Conservation (phyloP, 345 rosid genomes). For the Citrus cavaleriei region DNA sequence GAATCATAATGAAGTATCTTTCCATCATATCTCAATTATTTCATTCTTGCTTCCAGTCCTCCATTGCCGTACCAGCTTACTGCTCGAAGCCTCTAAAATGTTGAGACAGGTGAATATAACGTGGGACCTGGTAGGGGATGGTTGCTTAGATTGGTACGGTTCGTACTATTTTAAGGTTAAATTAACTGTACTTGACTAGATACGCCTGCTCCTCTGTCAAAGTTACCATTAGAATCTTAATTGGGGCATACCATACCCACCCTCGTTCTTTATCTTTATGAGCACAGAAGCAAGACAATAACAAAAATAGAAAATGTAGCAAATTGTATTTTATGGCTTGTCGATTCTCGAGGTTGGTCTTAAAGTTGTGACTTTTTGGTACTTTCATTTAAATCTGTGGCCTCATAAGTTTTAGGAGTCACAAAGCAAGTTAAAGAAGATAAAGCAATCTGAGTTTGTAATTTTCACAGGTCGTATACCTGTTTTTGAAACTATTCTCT, state of each 20-base stretch:
- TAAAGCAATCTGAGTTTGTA: slow-evolving; percentile 18
- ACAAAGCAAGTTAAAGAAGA: slow-evolving; percentile 30
- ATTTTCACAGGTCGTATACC: slow-evolving; percentile 8
- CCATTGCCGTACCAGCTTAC: neutral
- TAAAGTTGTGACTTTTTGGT: slow-evolving; percentile 27
- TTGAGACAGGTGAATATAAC: neutral
- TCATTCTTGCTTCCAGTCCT: neutral
- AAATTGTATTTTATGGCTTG: slow-evolving; percentile 14
- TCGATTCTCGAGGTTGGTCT: slow-evolving; percentile 41
- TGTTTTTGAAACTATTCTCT: slow-evolving; percentile 14
- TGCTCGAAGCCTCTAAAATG: neutral
- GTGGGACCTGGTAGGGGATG: neutral
- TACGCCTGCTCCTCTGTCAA: slow-evolving; percentile 4
- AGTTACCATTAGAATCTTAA: slow-evolving; percentile 13
- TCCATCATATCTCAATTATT: too few relatives aligned
- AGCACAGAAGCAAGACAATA: neutral
- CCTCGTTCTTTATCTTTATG: neutral
- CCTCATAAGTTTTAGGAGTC: slow-evolving; percentile 4
- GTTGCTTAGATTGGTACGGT: slow-evolving; percentile 22
- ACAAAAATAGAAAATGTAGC: neutral
- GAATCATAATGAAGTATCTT: neutral
- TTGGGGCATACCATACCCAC: neutral
- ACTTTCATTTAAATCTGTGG: slow-evolving; percentile 20
- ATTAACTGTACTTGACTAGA: slow-evolving; percentile 17
- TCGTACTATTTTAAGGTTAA: slow-evolving; percentile 15